Evolutionary conservation across 1,284 basidiomycete genomes (phyloP).

Genomic region (Vanrija sp.): DNA sequence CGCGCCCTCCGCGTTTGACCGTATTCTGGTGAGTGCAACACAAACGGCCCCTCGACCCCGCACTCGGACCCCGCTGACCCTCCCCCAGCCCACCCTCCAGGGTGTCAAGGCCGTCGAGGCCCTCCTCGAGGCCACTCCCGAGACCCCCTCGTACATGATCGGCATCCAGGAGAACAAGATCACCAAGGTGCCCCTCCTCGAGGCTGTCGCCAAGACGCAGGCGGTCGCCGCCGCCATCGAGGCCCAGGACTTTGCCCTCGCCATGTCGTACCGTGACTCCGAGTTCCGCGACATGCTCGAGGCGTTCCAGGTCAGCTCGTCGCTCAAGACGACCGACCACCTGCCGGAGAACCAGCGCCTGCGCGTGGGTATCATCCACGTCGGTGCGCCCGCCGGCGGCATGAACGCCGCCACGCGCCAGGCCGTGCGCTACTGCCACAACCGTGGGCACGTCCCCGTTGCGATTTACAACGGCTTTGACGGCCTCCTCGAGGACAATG

Average conservation of each 20-base stretch:
- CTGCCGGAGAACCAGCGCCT: constrained; percentile 69
- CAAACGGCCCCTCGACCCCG: not conserved
- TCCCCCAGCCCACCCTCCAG: constrained; percentile 78
- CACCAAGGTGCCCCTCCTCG: constrained; percentile 80
- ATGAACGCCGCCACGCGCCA: constrained; percentile 98
- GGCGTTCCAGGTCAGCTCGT: constrained; percentile 73
- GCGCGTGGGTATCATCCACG: constrained; percentile 85
- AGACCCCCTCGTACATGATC: constrained; percentile 96
- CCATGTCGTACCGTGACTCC: constrained; percentile 82
- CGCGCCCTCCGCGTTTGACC: constrained; percentile 84
- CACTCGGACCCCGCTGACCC: not conserved
- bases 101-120: constrained; percentile 90
- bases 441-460: constrained; percentile 84
- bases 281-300: constrained; percentile 86
- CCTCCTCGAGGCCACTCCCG: constrained; percentile 79
- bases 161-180: constrained; percentile 95
- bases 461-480: constrained; percentile 94
- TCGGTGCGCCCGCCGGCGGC: constrained; percentile 94
- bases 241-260: constrained; percentile 77
- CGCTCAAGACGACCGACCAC: constrained; percentile 58
- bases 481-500: constrained; percentile 83
- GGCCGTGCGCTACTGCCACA: constrained; percentile 87
- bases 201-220: constrained; percentile 87
- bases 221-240: constrained; percentile 78
- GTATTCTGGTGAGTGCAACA: constrained; percentile 66